Evolutionary conservation across 495 filamentous ascomycete genomes (phyloP), one percentile per base, ranked within the genome.

Genomic region (Chaetomium fimeti): DNA sequence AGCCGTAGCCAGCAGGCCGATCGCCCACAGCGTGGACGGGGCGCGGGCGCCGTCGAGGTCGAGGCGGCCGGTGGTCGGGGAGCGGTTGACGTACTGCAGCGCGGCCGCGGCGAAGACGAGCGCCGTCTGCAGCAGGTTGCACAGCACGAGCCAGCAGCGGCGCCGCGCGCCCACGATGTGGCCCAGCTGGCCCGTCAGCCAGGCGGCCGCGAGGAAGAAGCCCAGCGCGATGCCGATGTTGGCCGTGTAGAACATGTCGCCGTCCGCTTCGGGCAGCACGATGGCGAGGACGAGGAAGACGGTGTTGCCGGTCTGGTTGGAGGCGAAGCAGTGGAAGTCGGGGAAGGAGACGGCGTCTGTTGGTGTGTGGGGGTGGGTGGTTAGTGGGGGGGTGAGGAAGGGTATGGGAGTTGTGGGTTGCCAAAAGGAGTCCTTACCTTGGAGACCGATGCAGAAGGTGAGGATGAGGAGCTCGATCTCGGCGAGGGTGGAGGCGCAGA

Each of bases 241-340:
- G 56, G 77, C 60, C 48, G 82, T 76, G 58, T 74, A 65, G 69
- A 84, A 83, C 71, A 78, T 74, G 32, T 78, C 72, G 49, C 76
- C 77, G 57, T 78, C 77, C 22, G 82, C 70, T 24, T 80, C 72
- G 16, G 84, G 81, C 32, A 83, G 66, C 45, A 78, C 78, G 52
- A 85, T 74, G 38, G 83, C 84, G 22, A 87, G 76, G 49, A 87
- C 71, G 15, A 82, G 74, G 66, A 82, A 81, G 51, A 88, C 80
- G 16, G 84, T 84, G 74, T 87, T 88, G 66, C 86, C 85, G 1
- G 86, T 87, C 68, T 88, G 84, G 73, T 87, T 88, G 38, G 84
- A 87, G 38, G 85, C 83, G 68, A 88, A 88, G 66, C 84, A 87
- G 76, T 80, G 80, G 71, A 82, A 87, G 71, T 86, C 85, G 27